These are phyloP conservation scores for Cyberlindnera veronae DNA, from an alignment of 805 yeast species.

Conservation along the genomic window DNA sequence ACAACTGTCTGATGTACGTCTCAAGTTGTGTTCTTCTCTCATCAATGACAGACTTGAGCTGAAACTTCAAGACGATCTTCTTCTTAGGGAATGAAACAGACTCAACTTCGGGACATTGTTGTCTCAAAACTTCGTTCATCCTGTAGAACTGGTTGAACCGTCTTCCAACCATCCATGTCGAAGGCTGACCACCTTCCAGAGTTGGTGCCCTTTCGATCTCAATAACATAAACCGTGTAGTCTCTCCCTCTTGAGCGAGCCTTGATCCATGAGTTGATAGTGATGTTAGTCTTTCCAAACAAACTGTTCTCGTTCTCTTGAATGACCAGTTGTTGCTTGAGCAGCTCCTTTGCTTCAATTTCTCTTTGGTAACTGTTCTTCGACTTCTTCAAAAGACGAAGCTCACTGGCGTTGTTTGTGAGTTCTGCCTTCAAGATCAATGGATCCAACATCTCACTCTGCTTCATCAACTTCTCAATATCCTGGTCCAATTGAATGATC, in stretches of 20 bases:
- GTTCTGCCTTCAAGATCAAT: conserved; percentile 73
- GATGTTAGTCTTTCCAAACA: conserved; percentile 62
- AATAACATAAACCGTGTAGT: conserved; percentile 68
- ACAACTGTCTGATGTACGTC: conserved; percentile 52
- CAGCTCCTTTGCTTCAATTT: conserved; percentile 68
- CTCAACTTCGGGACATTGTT: conserved; percentile 47
- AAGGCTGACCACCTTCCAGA: conserved; percentile 44
- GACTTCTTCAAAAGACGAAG: conserved; percentile 67
- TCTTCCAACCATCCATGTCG: conserved; percentile 90
- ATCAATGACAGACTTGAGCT: conserved; percentile 58
- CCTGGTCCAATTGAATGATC: conserved; percentile 53
- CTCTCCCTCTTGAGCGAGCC: conserved; percentile 50
- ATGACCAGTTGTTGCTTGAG: conserved; percentile 78
- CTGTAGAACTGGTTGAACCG: conserved; percentile 81
- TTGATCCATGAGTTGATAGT: conserved; percentile 47
- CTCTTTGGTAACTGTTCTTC: conserved; percentile 59
- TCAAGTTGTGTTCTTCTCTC: conserved; percentile 61
- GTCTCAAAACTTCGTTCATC: conserved; percentile 61
- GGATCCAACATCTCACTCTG: conserved; percentile 67
- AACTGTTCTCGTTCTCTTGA: conserved; percentile 76
- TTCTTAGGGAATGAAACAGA: conserved; percentile 55
- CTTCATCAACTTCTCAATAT: conserved; percentile 53
- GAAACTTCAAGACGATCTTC: conserved; percentile 68
- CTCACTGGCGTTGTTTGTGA: conserved; percentile 73
- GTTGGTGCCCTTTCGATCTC: conserved; percentile 57